These are phyloP conservation scores for Coleophoma crateriformis DNA, from an alignment of 2,329 filamentous ascomycete genomes.

Conservation along the genomic window DNA sequence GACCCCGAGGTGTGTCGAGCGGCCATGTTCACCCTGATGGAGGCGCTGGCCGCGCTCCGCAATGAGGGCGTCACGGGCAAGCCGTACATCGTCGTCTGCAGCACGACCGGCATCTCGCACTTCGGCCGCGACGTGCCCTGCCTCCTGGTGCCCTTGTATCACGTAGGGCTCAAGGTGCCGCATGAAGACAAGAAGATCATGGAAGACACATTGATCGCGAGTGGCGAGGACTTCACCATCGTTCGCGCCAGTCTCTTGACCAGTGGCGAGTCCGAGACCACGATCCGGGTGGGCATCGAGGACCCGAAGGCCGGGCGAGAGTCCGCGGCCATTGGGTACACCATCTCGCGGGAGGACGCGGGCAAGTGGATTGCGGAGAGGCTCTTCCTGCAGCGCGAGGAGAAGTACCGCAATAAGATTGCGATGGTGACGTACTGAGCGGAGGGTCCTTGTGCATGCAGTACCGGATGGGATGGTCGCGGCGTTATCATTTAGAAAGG, in stretches of 20 bases:
- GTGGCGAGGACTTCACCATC: no score
- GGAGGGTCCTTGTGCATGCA: not conserved
- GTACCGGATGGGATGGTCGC: not conserved
- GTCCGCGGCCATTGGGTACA: conserved; percentile 20
- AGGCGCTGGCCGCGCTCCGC: not conserved
- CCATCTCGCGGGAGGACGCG: conserved; percentile 23
- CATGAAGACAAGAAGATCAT: conserved; percentile 41
- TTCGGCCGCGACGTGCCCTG: conserved; percentile 35
- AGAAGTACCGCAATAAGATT: not conserved
- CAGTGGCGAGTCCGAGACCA: conserved; percentile 7
- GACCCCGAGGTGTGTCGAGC: conserved; percentile 1
- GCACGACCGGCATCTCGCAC: conserved; percentile 34
- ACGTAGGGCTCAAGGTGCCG: conserved; percentile 30
- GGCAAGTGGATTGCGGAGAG: conserved; percentile 23
- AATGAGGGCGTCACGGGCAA: not conserved
- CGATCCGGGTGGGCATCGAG: conserved; percentile 18
- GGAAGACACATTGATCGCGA: conserved; percentile 25
- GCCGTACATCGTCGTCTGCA: conserved; percentile 27
- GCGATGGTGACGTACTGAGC: not conserved
- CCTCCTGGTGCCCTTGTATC: conserved; percentile 35
- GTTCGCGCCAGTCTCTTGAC: conserved; percentile 8
- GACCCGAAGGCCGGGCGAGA: conserved; percentile 7
- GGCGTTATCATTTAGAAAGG: not conserved
- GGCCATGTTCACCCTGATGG: not conserved
- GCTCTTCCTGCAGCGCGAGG: not conserved